These are phyloP conservation scores for Lasiodiplodia theobromae DNA, from an alignment of 2,329 filamentous ascomycete genomes.

Conservation along the genomic window DNA sequence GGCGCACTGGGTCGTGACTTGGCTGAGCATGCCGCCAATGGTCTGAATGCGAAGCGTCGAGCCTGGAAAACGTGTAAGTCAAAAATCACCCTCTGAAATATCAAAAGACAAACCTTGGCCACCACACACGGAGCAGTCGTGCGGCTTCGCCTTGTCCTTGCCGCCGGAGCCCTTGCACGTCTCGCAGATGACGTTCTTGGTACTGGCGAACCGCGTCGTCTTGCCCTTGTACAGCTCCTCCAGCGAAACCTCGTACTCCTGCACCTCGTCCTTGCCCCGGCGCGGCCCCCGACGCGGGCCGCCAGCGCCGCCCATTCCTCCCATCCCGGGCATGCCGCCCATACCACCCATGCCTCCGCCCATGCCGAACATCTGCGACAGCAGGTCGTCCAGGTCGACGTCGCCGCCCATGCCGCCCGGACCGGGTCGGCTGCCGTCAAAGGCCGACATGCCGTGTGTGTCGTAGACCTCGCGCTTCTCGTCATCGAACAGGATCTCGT, in stretches of 20 bases:
- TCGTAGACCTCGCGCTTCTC: conserved; percentile 93
- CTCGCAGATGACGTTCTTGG: conserved; percentile 89
- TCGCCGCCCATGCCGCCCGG: conserved; percentile 69
- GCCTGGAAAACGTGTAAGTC: conserved; percentile 53
- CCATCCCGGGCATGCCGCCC: conserved; percentile 64
- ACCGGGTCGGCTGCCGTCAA: conserved; percentile 77
- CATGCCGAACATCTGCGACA: conserved; percentile 87
- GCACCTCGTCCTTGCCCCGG: conserved; percentile 83
- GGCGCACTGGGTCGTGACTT: conserved; percentile 75
- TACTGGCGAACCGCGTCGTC: conserved; percentile 94
- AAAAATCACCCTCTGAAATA: background rate
- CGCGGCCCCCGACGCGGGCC: conserved; percentile 59
- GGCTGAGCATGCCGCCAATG: conserved; percentile 69
- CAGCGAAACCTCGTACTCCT: conserved; percentile 87
- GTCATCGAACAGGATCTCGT: conserved; percentile 97
- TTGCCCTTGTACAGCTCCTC: conserved; percentile 99
- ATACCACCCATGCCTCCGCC: conserved; percentile 59
- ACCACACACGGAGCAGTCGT: conserved; percentile 82
- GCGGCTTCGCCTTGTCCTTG: conserved; percentile 87
- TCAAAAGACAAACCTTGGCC: conserved; percentile 66
- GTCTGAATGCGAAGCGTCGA: conserved; percentile 54
- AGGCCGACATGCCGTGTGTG: conserved; percentile 92
- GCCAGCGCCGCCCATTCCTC: conserved; percentile 57
- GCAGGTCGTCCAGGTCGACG: conserved; percentile 88
- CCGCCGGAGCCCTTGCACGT: conserved; percentile 89